A percentile compares a stretch with the other conserved stretches of the same genome.
Conservation (phyloP, 345 rosid species). For the Eucalyptus caleyi region DNA sequence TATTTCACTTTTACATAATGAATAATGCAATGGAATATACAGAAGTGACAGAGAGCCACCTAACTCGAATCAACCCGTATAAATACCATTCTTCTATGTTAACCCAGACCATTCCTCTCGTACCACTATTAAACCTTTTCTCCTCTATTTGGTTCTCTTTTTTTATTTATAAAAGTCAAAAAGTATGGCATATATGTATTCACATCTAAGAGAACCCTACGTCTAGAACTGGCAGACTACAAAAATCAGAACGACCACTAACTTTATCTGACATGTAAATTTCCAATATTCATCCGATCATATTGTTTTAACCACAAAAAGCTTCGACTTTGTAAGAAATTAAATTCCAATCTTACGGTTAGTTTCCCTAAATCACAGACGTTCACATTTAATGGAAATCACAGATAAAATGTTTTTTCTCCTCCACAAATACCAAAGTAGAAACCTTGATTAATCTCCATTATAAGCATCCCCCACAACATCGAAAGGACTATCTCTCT, state of each 20-base stretch:
- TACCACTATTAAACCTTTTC: too few relatives aligned
- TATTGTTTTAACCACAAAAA: background rate
- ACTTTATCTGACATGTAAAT: background rate
- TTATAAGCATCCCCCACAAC: too few relatives aligned
- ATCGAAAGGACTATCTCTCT: too few relatives aligned
- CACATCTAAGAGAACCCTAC: background rate
- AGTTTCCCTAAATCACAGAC: background rate
- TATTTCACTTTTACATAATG: background rate
- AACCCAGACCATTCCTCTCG: background rate
- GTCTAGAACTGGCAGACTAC: background rate
- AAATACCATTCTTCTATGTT: background rate
- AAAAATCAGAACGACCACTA: background rate
- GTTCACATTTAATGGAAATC: background rate
- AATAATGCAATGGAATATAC: too few relatives aligned
- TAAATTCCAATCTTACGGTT: background rate
- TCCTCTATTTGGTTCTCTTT: too few relatives aligned
- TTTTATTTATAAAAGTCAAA: too few relatives aligned
- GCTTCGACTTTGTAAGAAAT: background rate
- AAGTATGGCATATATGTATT: background rate
- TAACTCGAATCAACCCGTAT: background rate
- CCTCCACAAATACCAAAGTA: too few relatives aligned
- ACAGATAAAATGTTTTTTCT: too few relatives aligned
- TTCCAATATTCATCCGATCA: background rate
- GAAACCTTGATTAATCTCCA: too few relatives aligned
- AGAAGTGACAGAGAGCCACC: background rate